Evolutionary conservation across 352 stramenopile genomes (phyloP), one percentile per base, ranked within the genome.

Genomic region (Thalassiosira delicatula): DNA sequence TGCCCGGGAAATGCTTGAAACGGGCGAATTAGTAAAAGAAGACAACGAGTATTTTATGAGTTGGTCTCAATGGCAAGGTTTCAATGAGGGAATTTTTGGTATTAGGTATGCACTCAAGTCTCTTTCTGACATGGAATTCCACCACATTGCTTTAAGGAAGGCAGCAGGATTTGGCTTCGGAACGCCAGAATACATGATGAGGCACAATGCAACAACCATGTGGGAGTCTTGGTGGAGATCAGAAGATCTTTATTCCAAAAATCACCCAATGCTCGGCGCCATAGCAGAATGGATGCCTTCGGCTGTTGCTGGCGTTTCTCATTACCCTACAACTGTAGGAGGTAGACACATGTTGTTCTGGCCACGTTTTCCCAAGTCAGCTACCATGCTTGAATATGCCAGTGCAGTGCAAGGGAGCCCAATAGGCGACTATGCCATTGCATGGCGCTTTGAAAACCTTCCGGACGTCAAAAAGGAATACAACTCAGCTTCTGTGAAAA

Each of bases 201-300:
- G n/a, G n/a, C n/a, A n/a, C n/a, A n/a, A n/a, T n/a, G n/a, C n/a
- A n/a, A n/a, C n/a, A n/a, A n/a, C n/a, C n/a, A n/a, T n/a, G n/a
- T n/a, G n/a, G n/a, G n/a, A n/a, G n/a, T n/a, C n/a, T n/a, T n/a
- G n/a, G n/a, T n/a, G n/a, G n/a, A n/a, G n/a, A n/a, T n/a, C n/a
- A n/a, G n/a, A n/a, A n/a, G n/a, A n/a, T n/a, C n/a, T n/a, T n/a
- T n/a, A n/a, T n/a, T n/a, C n/a, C n/a, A n/a, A 56, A 25, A 90
- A 90, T 69, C 85, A 90, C 59, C 81, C 83, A 5, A 88, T 90
- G 81, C 71, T 90, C 23, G 79, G 85, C 27, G 75, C 62, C 17
- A 54, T 82, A 2, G 81, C 80, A 33, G 73, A 79, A 27, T 90
- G 84, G 84, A 85, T 90, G 63, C 35, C 62, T 23, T 79, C 73